Conservation (phyloP, 768 basidiomycete genomes). For the Nidularia pulvinata region DNA sequence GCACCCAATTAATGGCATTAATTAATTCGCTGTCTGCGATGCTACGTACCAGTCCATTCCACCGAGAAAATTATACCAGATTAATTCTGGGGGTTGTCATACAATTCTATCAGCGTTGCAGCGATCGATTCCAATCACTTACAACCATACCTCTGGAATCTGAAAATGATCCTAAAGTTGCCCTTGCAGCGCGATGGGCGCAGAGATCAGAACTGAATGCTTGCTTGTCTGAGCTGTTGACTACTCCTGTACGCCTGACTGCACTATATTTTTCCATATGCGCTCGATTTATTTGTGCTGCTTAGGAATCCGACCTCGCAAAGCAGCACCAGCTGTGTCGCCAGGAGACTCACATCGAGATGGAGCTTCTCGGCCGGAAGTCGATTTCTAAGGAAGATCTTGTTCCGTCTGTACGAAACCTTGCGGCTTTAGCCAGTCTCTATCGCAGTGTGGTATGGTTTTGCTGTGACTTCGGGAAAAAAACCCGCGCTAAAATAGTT, state of each 20-base stretch:
- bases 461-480: not conserved
- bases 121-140: conserved; percentile 81
- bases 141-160: conserved; percentile 40
- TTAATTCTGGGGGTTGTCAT: conserved; percentile 93
- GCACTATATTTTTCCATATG: not conserved
- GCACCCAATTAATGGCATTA: conserved; percentile 82
- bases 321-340: conserved; percentile 58
- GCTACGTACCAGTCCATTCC: conserved; percentile 91
- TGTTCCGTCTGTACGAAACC: conserved; percentile 67
- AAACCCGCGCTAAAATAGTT: not conserved
- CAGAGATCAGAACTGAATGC: conserved; percentile 79
- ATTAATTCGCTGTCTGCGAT: conserved; percentile 92
- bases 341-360: conserved; percentile 82
- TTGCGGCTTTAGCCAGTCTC: conserved; percentile 74
- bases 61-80: conserved; percentile 92
- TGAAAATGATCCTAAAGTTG: conserved; percentile 43
- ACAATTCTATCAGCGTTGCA: conserved; percentile 95
- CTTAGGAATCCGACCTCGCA: conserved; percentile 34
- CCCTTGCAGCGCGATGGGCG: conserved; percentile 80
- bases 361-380: conserved; percentile 58
- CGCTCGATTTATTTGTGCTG: not conserved
- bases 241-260: conserved; percentile 39
- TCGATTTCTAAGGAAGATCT: conserved; percentile 63
- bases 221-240: conserved; percentile 68
- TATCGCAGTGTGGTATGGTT: conserved; percentile 72